Conservation (phyloP, 371 early-diverging fungal genomes). For the Lichtheimia corymbifera region DNA sequence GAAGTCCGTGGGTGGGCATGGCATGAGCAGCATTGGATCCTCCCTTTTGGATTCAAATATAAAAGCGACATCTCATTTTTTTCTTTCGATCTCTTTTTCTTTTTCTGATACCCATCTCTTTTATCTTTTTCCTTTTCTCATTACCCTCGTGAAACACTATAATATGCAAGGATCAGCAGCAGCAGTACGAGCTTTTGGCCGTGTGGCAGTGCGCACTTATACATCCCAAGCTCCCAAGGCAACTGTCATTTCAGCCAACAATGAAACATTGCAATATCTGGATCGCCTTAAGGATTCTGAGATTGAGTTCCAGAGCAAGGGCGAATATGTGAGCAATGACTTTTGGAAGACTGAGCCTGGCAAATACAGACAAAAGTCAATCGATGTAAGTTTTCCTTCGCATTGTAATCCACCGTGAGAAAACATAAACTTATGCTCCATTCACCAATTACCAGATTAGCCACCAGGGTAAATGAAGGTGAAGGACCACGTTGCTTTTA, state of each 20-base stretch:
- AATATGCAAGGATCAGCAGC: slow-evolving; percentile 3
- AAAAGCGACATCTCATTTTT: background rate
- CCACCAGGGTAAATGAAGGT: no score
- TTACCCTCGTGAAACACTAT: background rate
- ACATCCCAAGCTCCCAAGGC: slow-evolving; percentile 10
- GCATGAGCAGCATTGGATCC: background rate
- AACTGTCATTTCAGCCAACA: slow-evolving; percentile 2
- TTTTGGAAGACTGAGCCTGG: slow-evolving; percentile 24
- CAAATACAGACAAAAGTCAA: slow-evolving; percentile 7
- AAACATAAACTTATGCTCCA: no score
- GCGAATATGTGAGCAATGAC: slow-evolving; percentile 15
- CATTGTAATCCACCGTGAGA: no score
- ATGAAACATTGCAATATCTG: slow-evolving; percentile 17
- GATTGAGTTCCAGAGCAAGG: slow-evolving; percentile 20
- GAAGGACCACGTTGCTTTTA: no score
- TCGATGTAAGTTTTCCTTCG: background rate
- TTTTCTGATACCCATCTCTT: background rate
- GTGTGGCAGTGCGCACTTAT: slow-evolving; percentile 7
- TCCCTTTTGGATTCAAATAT: background rate
- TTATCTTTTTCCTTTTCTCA: background rate
- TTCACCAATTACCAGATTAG: no score
- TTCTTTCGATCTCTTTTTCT: background rate
- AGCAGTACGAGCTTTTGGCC: background rate
- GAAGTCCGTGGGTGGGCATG: slow-evolving; percentile 3
- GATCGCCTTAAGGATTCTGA: slow-evolving; percentile 19